Percentiles rank a stretch among this genome's conserved stretches.
Evolutionary conservation across 768 basidiomycete genomes (phyloP).

Genomic region (Tricholoma terreum): DNA sequence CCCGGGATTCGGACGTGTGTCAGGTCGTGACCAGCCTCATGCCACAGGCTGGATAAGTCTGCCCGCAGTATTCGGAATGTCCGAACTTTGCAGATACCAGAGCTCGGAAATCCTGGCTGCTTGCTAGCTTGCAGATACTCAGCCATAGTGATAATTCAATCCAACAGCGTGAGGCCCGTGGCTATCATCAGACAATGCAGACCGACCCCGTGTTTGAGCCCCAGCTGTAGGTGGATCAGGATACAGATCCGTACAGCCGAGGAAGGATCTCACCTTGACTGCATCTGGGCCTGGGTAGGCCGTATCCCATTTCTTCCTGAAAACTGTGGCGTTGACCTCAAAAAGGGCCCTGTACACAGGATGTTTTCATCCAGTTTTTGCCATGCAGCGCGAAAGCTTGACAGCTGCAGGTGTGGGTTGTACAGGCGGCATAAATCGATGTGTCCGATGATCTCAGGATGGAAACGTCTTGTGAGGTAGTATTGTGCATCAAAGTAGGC

Average conservation of each 20-base stretch:
- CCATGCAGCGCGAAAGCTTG: constrained; percentile 58
- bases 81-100: constrained; percentile 54
- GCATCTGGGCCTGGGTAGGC: constrained; percentile 84
- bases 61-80: constrained; percentile 42
- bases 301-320: constrained; percentile 85
- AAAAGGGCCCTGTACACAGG: constrained; percentile 84
- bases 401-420: constrained; percentile 56
- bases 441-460: constrained; percentile 90
- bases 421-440: constrained; percentile 91
- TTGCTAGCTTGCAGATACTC: constrained; percentile 69
- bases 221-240: constrained; percentile 47
- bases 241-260: background rate
- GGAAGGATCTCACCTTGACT: constrained; percentile 48
- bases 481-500: constrained; percentile 87
- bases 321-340: constrained; percentile 89
- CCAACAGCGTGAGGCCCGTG: constrained; percentile 90
- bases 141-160: constrained; percentile 68
- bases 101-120: constrained; percentile 58
- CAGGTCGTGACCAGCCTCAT: too few relatives aligned
- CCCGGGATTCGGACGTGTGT: too few relatives aligned
- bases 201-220: constrained; percentile 67
- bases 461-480: constrained; percentile 62
- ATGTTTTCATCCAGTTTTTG: constrained; percentile 74
- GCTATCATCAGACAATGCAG: constrained; percentile 93
- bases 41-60: constrained; percentile 41